Evolutionary conservation across 2,329 filamentous ascomycete species (phyloP).

Genomic region (Orbilia ellipsospora): DNA sequence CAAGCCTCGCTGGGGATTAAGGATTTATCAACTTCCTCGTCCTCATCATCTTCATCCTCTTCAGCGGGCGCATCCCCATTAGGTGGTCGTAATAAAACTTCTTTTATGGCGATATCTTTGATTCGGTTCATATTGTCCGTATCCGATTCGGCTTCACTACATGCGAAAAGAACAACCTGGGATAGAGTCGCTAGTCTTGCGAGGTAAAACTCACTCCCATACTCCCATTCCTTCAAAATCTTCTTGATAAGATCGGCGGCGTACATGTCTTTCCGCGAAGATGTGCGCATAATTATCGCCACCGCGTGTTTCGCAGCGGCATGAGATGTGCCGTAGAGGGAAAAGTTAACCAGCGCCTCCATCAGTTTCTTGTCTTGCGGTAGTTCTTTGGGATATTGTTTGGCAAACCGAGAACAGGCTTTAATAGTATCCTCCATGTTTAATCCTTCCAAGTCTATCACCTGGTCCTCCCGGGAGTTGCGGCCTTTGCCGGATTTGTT

Average conservation of each 20-base stretch:
- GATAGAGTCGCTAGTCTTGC: constrained; percentile 67
- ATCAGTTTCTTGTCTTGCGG: constrained; percentile 82
- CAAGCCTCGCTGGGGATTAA: constrained; percentile 62
- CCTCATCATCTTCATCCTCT: constrained; percentile 71
- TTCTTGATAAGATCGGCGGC: constrained; percentile 84
- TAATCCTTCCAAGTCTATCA: constrained; percentile 71
- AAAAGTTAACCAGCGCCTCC: constrained; percentile 83
- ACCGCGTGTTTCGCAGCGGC: constrained; percentile 93
- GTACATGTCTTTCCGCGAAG: constrained; percentile 82
- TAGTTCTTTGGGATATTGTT: constrained; percentile 84
- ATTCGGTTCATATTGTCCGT: constrained; percentile 46
- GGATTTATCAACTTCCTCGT: constrained; percentile 75
- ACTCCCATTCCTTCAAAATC: constrained; percentile 78
- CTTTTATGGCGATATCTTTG: constrained; percentile 67
- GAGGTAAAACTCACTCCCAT: constrained; percentile 78
- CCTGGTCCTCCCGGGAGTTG: constrained; percentile 65
- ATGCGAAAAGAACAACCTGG: constrained; percentile 74
- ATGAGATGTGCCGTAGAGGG: constrained; percentile 81
- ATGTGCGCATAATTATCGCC: constrained; percentile 82
- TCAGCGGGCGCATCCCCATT: constrained; percentile 64
- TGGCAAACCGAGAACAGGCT: constrained; percentile 90
- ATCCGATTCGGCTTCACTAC: constrained; percentile 42
- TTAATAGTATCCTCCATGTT: constrained; percentile 90
- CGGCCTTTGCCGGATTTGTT: constrained; percentile 60
- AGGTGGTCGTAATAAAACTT: constrained; percentile 77